Evolutionary conservation across 176 grass and related monocot genomes (phyloP).

Genomic region (Typha latifolia): DNA sequence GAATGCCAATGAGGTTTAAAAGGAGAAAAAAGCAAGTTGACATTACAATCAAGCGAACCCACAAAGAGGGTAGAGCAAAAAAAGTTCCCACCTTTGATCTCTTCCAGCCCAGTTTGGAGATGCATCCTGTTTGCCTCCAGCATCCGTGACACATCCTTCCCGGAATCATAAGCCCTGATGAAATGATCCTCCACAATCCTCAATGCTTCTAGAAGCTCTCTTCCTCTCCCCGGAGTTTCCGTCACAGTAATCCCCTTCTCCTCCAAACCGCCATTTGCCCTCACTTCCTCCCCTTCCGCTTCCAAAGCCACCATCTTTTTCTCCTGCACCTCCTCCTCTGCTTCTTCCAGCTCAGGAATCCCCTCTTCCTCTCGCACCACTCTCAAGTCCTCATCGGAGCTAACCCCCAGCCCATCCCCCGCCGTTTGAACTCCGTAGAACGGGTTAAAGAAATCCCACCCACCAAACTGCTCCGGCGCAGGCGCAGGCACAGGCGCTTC

Average conservation of each 20-base stretch:
- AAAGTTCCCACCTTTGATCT: constrained; percentile 59
- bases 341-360: constrained; percentile 91
- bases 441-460: constrained; percentile 96
- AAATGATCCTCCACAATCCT: constrained; percentile 80
- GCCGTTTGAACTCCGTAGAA: constrained; percentile 60
- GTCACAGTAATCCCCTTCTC: constrained; percentile 35
- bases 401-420: neutral
- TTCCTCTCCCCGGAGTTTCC: constrained; percentile 30
- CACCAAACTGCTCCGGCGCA: constrained; percentile 26
- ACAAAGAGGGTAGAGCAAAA: neutral
- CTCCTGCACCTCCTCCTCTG: constrained; percentile 35
- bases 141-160: constrained; percentile 79
- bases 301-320: constrained; percentile 1
- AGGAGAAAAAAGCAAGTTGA: constrained; percentile 16
- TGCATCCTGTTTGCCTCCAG: constrained; percentile 47
- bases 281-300: neutral
- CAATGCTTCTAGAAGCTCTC: constrained; percentile 73
- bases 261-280: constrained; percentile 22
- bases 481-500: constrained; percentile 33
- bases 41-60: neutral
- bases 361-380: constrained; percentile 73
- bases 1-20: neutral
- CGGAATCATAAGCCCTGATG: constrained; percentile 50
- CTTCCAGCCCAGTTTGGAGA: constrained; percentile 29
- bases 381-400: constrained; percentile 66